A percentile compares a stretch with the other conserved stretches of the same genome.
These are phyloP conservation scores for Oenanthe javanica DNA, from an alignment of 140 eudicot genomes.

Conservation along the genomic window DNA sequence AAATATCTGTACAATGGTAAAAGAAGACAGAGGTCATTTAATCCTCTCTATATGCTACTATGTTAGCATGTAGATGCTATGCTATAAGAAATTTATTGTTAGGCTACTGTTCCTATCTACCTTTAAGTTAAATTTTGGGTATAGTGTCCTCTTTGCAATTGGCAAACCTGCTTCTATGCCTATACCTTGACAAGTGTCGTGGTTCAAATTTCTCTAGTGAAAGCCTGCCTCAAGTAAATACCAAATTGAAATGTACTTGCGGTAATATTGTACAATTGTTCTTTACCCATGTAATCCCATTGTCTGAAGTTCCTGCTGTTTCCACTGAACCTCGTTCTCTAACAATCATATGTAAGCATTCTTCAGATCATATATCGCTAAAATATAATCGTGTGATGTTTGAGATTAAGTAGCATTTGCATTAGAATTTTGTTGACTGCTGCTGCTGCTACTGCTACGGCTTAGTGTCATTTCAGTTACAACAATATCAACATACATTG, in stretches of 20 bases:
- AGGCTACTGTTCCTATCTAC: neutral
- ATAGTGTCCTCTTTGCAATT: neutral
- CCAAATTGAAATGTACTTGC: neutral
- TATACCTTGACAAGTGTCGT: neutral
- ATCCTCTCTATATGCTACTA: neutral
- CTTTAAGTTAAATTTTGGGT: neutral
- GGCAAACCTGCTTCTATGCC: neutral
- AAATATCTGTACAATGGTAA: neutral
- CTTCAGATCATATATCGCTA: neutral
- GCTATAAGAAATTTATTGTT: neutral
- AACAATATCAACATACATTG: too few relatives aligned
- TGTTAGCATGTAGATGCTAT: neutral
- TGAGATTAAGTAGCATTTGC: neutral
- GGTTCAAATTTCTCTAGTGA: neutral
- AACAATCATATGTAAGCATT: neutral
- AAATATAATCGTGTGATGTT: neutral
- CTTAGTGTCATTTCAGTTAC: too few relatives aligned
- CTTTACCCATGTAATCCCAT: neutral
- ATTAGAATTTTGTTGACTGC: too few relatives aligned
- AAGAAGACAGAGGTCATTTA: too few relatives aligned
- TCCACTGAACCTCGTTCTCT: neutral
- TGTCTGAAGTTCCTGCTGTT: neutral
- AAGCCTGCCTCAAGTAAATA: neutral
- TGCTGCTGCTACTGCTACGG: too few relatives aligned
- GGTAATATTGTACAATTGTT: neutral